These are phyloP conservation scores for Verticillium longisporum DNA, from an alignment of 2,329 filamentous ascomycete species.

Conservation along the genomic window DNA sequence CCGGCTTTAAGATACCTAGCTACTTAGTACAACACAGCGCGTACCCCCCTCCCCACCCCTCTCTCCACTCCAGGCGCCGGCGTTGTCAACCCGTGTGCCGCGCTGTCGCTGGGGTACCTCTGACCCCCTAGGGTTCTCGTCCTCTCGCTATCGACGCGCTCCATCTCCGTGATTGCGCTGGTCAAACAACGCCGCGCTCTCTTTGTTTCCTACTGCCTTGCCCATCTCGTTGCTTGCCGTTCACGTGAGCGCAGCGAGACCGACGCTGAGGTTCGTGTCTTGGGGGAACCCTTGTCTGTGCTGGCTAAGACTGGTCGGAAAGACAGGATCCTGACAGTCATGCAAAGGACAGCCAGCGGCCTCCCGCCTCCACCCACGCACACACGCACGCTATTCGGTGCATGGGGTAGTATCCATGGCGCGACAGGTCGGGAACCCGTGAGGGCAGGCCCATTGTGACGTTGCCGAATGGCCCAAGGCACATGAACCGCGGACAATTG, in stretches of 20 bases:
- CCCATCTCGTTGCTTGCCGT: neutral
- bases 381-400: too few species aligned
- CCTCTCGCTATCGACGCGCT: neutral
- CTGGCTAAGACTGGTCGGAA: neutral
- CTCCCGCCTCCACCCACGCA: neutral
- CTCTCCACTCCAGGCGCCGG: neutral
- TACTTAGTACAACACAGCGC: neutral
- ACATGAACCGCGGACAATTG: neutral
- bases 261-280: neutral
- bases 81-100: neutral
- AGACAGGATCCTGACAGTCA: neutral
- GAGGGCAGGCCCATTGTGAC: neutral
- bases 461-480: neutral
- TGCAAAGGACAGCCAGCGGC: neutral
- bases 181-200: neutral
- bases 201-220: too few species aligned
- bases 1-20: neutral
- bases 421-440: too few species aligned
- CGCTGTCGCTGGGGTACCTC: neutral
- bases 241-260: neutral
- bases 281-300: neutral
- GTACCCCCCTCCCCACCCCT: neutral
- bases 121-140: neutral
- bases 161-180: neutral
- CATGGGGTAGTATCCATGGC: too few species aligned